phyloP scores from a whole-genome alignment of 1,284 basidiomycete species.

The Ceratobasidium sp. region DNA sequence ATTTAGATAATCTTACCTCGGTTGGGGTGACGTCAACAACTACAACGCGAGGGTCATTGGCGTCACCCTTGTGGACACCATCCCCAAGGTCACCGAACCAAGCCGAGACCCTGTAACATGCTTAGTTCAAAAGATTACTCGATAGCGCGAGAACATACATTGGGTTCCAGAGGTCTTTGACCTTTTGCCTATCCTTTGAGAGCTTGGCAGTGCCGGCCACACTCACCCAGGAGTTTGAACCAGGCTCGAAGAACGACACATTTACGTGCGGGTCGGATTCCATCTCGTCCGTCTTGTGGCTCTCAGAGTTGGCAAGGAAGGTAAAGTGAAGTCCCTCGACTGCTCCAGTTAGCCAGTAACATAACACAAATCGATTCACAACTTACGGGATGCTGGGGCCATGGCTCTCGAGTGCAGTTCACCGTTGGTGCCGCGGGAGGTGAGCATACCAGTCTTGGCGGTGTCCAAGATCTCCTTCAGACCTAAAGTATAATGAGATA shows the following conservation, averaged over 20 bases:
- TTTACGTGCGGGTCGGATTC: conserved; percentile 79
- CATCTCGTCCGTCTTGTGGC: conserved; percentile 78
- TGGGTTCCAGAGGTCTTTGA: conserved; percentile 73
- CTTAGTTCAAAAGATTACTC: not conserved
- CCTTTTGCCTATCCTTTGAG: conserved; percentile 65
- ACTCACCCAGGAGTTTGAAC: conserved; percentile 83
- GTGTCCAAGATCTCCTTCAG: conserved; percentile 66
- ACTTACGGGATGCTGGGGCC: conserved; percentile 71
- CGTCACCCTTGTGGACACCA: conserved; percentile 83
- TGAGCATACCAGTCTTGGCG: conserved; percentile 78
- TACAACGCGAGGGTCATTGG: conserved; percentile 79
- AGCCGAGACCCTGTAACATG: conserved; percentile 60
- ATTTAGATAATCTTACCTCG: conserved; percentile 54
- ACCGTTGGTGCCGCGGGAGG: conserved; percentile 76
- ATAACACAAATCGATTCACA: not conserved
- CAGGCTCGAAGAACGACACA: conserved; percentile 76
- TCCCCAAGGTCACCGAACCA: conserved; percentile 91
- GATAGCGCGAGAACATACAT: conserved; percentile 52
- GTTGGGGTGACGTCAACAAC: conserved; percentile 82
- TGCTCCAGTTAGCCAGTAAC: conserved; percentile 14
- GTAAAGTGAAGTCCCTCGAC: conserved; percentile 53
- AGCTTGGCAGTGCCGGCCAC: conserved; percentile 78
- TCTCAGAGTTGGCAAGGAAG: conserved; percentile 80
- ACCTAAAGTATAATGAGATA: conserved; percentile 49
- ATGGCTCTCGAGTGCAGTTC: conserved; percentile 83